A percentile compares a stretch with the other conserved stretches of the same genome.
phyloP scores from a whole-genome alignment of 805 yeast genomes.

The Grigorovia yakushimaensis region DNA sequence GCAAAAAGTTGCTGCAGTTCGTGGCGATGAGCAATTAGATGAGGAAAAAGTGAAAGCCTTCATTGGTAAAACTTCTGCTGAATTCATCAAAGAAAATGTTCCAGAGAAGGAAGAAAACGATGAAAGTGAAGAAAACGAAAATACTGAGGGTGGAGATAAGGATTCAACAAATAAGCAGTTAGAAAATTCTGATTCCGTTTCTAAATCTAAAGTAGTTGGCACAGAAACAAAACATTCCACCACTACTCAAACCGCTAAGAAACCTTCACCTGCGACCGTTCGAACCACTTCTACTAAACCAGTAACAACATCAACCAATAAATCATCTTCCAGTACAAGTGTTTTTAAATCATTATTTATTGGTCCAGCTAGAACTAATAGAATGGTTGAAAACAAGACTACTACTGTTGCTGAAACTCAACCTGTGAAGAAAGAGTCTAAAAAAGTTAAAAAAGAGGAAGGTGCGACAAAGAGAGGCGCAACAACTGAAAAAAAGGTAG shows the following conservation, averaged over 20 bases:
- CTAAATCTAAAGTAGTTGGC: not conserved
- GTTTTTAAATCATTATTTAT: not conserved
- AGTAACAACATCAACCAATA: not conserved
- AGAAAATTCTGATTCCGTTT: slow-evolving; percentile 4
- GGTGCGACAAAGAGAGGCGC: not conserved
- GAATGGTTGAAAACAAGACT: slow-evolving; percentile 1
- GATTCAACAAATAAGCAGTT: not conserved
- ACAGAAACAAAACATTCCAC: not conserved
- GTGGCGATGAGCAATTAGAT: slow-evolving; percentile 23
- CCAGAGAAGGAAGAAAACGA: slow-evolving; percentile 6
- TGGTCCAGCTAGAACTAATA: slow-evolving; percentile 6
- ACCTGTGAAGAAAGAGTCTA: not conserved
- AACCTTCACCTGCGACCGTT: not conserved
- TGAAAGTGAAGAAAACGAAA: slow-evolving; percentile 1
- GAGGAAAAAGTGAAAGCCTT: slow-evolving; percentile 25
- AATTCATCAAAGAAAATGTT: slow-evolving; percentile 15
- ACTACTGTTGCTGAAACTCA: not conserved
- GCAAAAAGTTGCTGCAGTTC: slow-evolving; percentile 33
- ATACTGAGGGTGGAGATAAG: slow-evolving; percentile 4
- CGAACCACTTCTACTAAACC: not conserved
- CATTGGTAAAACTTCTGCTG: slow-evolving; percentile 26
- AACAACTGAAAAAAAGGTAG: not conserved
- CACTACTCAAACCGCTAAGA: not conserved
- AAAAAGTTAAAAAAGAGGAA: not conserved
- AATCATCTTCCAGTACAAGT: not conserved